A percentile compares a stretch with the other conserved stretches of the same genome.
Evolutionary conservation across 2,329 filamentous ascomycete species (phyloP).

Genomic region (Ramularia endophylla): DNA sequence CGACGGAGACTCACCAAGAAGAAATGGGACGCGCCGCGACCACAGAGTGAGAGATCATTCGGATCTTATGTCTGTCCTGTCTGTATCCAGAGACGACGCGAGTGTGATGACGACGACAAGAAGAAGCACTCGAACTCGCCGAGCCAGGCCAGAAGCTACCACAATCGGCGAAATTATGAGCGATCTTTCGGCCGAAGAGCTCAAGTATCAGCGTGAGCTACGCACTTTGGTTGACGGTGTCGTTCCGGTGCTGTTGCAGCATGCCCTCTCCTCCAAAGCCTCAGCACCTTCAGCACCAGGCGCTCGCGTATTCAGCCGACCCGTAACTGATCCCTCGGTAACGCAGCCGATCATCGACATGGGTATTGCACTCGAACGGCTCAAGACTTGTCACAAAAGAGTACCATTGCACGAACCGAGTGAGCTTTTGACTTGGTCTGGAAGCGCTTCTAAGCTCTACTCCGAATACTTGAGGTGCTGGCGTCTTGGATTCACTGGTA

Average conservation of each 20-base stretch:
- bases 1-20: constrained; percentile 26
- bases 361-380: constrained; percentile 80
- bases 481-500: constrained; percentile 89
- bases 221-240: constrained; percentile 93
- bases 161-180: constrained; percentile 70
- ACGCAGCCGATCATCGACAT: constrained; percentile 89
- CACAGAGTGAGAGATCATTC: constrained; percentile 72
- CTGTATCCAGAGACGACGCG: constrained; percentile 57
- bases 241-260: constrained; percentile 82
- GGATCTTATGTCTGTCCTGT: constrained; percentile 89
- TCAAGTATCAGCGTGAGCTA: constrained; percentile 82
- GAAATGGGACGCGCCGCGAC: constrained; percentile 31
- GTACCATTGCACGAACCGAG: constrained; percentile 69
- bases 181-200: constrained; percentile 77
- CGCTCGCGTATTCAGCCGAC: constrained; percentile 22
- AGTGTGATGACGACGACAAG: constrained; percentile 60
- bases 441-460: constrained; percentile 72
- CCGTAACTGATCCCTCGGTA: constrained; percentile 52
- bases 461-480: constrained; percentile 79
- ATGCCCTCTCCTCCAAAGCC: constrained; percentile 69
- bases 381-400: constrained; percentile 73
- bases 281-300: constrained; percentile 38
- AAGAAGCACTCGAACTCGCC: constrained; percentile 69
- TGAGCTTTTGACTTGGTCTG: constrained; percentile 73
- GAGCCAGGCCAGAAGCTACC: constrained; percentile 58